Evolutionary conservation across 805 yeast genomes (phyloP), one percentile per base, ranked within the genome.

Genomic region (Yarrowia sp.): DNA sequence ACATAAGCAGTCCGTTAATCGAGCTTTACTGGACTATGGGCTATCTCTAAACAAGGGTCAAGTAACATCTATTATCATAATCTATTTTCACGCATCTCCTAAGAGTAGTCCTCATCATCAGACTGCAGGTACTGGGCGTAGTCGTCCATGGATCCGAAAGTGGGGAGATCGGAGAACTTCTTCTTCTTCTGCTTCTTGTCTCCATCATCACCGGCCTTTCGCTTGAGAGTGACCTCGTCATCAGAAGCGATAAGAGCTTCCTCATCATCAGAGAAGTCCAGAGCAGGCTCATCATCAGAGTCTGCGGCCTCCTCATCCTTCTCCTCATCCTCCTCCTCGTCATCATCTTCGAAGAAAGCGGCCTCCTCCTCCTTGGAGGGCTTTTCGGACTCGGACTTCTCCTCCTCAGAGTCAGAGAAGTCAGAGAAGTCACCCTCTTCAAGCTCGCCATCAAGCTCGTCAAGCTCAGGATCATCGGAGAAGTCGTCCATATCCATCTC

Each of bases 121-220:
- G 90, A 87, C 36, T 82, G 82, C 76, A 90, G 79, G 72, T 87
- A 88, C 74, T 90, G 82, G 34, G 94, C 88, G 75, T 92, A 92
- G 70, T 90, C 97, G 49, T 90, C 97, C 10, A 87, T 96, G 55
- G 92, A 87, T 1, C 97, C 98, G 80, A 92, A 93, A 20, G 87
- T 82, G 24, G 98, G 98, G 69, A 93, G 80, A 56, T 83, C 86
- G 74, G 85, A 87, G 73, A 90, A 79, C 76, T 85, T 87, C 55
- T 81, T 78, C 75, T 82, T 86, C 80, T 84, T 86, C 19, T 82
- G 72, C 70, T 79, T 81, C 73, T 75, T 71, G 17, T 58, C 64
- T 71, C 77, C 68, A 63, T 73, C 50, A 52, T 67, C 44, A 39
- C 68, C 71, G 38, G 66, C 74, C 61, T 70, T 68, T 60, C 71